Conservation (phyloP, 352 stramenopile genomes). For the Globisporangium ultimum region DNA sequence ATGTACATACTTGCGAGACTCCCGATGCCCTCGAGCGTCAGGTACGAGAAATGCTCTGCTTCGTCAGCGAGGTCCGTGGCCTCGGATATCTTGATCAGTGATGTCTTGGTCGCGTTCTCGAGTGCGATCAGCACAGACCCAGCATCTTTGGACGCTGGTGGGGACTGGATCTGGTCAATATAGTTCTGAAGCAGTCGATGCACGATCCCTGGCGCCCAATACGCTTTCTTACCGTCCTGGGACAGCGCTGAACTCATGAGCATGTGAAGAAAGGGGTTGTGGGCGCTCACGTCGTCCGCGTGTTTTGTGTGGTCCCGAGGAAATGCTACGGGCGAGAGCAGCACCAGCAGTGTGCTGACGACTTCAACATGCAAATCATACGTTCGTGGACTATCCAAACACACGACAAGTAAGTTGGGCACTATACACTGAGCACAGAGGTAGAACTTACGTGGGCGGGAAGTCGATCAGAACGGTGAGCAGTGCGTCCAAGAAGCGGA, state of each 20-base stretch:
- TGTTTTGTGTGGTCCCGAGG: constrained; percentile 50
- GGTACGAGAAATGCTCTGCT: constrained; percentile 59
- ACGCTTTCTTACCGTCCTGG: constrained; percentile 32
- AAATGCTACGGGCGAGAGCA: constrained; percentile 65
- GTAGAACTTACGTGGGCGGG: constrained; percentile 42
- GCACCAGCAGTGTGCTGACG: constrained; percentile 65
- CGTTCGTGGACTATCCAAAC: constrained; percentile 31
- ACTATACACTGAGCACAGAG: not conserved
- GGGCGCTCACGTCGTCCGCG: constrained; percentile 30
- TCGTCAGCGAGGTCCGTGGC: constrained; percentile 38
- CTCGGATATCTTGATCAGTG: constrained; percentile 61
- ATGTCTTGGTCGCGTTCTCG: constrained; percentile 46
- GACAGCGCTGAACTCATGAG: constrained; percentile 36
- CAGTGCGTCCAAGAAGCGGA: constrained; percentile 64
- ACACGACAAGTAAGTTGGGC: not conserved
- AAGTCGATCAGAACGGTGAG: constrained; percentile 59
- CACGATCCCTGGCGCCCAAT: constrained; percentile 50
- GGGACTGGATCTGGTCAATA: constrained; percentile 46
- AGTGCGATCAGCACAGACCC: constrained; percentile 33
- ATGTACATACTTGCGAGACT: constrained; percentile 50
- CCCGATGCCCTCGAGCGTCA: constrained; percentile 65
- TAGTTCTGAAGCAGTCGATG: constrained; percentile 58
- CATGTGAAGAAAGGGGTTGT: constrained; percentile 72
- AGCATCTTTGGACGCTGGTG: constrained; percentile 22
- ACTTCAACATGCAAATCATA: constrained; percentile 79